Evolutionary conservation across 495 filamentous ascomycete species (phyloP).

Genomic region (Parathielavia hyrcaniae): DNA sequence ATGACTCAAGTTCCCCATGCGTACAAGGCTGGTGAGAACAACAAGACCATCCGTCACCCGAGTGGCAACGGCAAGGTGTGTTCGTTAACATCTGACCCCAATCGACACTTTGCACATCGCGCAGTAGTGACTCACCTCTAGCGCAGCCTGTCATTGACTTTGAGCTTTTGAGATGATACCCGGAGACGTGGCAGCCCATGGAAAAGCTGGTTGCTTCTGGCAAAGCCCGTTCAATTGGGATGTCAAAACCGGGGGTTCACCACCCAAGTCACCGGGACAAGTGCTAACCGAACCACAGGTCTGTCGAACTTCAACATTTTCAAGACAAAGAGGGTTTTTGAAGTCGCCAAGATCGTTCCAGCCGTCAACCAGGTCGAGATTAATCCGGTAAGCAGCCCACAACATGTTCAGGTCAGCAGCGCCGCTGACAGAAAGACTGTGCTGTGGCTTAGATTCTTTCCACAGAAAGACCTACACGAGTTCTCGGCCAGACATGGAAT

Average conservation of each 20-base stretch:
- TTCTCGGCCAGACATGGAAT: slow-evolving; percentile 51
- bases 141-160: slow-evolving; percentile 30
- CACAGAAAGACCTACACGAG: slow-evolving; percentile 44
- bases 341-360: slow-evolving; percentile 30
- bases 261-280: too few species aligned
- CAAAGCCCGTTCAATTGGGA: slow-evolving; percentile 34
- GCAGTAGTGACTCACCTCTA: background rate
- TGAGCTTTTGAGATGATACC: slow-evolving; percentile 30
- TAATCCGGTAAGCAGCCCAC: slow-evolving; percentile 26
- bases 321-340: slow-evolving; percentile 31
- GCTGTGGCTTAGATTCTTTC: slow-evolving; percentile 23
- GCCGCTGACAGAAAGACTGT: too few species aligned
- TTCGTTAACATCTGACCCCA: background rate
- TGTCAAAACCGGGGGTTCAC: background rate
- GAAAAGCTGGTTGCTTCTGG: slow-evolving; percentile 32
- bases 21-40: slow-evolving; percentile 29
- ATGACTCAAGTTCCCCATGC: slow-evolving; percentile 30
- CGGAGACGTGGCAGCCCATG: slow-evolving; percentile 36
- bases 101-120: background rate
- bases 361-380: slow-evolving; percentile 40
- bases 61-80: slow-evolving; percentile 33
- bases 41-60: slow-evolving; percentile 30
- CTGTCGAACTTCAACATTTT: slow-evolving; percentile 39
- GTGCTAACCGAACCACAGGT: slow-evolving; percentile 14
- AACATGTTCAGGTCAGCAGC: background rate